Evolutionary conservation across 306 rosid genomes (phyloP), one percentile per base, ranked within the genome.

Genomic region (Hylodesmum podocarpum): DNA sequence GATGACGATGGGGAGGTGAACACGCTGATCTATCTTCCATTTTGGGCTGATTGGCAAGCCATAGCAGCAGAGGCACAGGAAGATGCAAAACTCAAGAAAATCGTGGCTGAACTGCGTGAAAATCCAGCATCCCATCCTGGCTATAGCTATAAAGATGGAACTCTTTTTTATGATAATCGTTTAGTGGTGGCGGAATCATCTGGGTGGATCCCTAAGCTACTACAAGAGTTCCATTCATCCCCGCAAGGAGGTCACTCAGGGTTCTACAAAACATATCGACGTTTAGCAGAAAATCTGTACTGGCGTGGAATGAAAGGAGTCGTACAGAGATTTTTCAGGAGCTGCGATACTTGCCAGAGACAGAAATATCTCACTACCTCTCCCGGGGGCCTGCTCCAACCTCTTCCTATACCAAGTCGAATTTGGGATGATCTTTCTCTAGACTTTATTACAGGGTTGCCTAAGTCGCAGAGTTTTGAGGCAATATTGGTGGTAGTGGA

Each of bases 391-490:
- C 15, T 57, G 3, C 6, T 57, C 1, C 9, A 57, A 6, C 39
- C 39, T 0, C 2, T 57, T 3, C 0, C 1, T 5, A 25, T 27
- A 0, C 65, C 19, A 6, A 1, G 4, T 0, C 2, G 4, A 0
- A 25, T 57, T 0, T 57, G 37, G 65, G 65, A 25, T 1, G 37
- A 28, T 3, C 1, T 57, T 4, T 57, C 65, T 1, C 1, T 57
- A 4, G 37, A 28, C 6, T 25, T 55, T 21, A 4, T 25, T 4
- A 27, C 18, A 0, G 18, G 64, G 8, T 3, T 55, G 2, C 36
- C 65, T 0, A 25, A 5, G 4, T 57, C 19, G 0, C 27, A 57
- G 3, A 10, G 39, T 0, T 57, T 2, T 13, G 39, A 13, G 4
- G 39, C 37, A 1, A 25, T 25, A 12, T 5, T 57, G 0, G 18